phyloP scores from a whole-genome alignment of 805 yeast genomes.

The Barnettozyma salicaria region DNA sequence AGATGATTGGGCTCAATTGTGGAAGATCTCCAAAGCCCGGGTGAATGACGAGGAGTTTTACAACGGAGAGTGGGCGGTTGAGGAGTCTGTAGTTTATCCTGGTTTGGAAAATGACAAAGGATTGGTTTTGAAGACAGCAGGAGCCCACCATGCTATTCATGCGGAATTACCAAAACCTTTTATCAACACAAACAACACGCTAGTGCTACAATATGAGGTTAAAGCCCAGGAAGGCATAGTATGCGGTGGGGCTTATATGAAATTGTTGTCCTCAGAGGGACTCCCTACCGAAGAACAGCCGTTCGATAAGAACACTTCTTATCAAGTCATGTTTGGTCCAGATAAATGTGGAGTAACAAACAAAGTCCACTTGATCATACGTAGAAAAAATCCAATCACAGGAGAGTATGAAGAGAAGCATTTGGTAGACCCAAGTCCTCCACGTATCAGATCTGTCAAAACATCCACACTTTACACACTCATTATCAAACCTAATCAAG shows the following conservation, averaged over 20 bases:
- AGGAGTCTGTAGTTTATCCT: conserved; percentile 50
- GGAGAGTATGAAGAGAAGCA: conserved; percentile 65
- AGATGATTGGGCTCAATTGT: conserved; percentile 34
- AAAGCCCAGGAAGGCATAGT: conserved; percentile 71
- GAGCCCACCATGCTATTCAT: conserved; percentile 80
- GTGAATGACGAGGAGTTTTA: conserved; percentile 52
- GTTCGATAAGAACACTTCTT: conserved; percentile 63
- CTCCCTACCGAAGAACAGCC: conserved; percentile 33
- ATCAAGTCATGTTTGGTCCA: conserved; percentile 91
- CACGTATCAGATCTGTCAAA: conserved; percentile 47
- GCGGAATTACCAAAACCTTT: conserved; percentile 51
- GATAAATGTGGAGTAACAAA: conserved; percentile 81
- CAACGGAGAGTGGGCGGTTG: conserved; percentile 72
- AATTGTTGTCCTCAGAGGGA: conserved; percentile 50
- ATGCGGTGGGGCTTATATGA: conserved; percentile 90
- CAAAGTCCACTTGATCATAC: conserved; percentile 72
- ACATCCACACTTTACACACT: conserved; percentile 71
- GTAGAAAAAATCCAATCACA: conserved; percentile 47
- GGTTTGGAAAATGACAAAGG: conserved; percentile 68
- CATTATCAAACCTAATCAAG: conserved; percentile 56
- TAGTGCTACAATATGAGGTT: conserved; percentile 86
- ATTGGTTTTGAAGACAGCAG: conserved; percentile 66
- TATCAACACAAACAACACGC: conserved; percentile 52
- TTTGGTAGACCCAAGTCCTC: conserved; percentile 52
- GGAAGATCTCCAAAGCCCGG: conserved; percentile 57